Conservation (phyloP, 2,329 filamentous ascomycete species). For the Beauveria rudraprayagi region DNA sequence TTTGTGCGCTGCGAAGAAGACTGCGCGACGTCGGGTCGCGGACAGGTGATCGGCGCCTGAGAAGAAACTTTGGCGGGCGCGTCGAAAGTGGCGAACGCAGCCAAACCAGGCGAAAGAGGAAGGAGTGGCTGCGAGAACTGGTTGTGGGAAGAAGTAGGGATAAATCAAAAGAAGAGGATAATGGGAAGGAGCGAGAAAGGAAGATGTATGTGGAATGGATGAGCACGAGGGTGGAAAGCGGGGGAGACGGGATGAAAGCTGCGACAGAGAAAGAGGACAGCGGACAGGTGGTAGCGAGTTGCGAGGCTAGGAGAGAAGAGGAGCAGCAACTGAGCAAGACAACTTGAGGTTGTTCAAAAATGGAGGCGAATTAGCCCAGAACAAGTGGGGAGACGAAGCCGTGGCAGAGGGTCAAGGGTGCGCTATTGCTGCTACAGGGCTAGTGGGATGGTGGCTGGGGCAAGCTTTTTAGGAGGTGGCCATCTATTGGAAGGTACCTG, state of each 20-base stretch:
- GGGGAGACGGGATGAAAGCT: constrained; percentile 17
- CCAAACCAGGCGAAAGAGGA: neutral
- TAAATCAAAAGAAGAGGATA: constrained; percentile 12
- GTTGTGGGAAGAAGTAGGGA: constrained; percentile 9
- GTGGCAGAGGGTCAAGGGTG: neutral
- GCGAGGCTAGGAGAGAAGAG: neutral
- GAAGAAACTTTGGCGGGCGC: neutral
- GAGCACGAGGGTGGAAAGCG: constrained; percentile 13
- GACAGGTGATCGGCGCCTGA: neutral
- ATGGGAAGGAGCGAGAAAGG: constrained; percentile 2
- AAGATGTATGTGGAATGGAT: constrained; percentile 4
- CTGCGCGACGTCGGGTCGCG: constrained; percentile 6
- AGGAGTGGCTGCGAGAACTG: constrained; percentile 6
- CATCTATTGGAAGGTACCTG: too few species aligned
- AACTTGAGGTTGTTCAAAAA: constrained; percentile 2
- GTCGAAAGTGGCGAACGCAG: neutral
- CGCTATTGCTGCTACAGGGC: neutral
- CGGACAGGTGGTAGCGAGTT: neutral
- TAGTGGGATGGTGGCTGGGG: constrained; percentile 2
- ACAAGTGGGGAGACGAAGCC: constrained; percentile 5
- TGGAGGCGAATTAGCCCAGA: constrained; percentile 1
- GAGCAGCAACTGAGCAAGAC: neutral
- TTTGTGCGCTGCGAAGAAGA: neutral
- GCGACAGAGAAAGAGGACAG: constrained; percentile 12
- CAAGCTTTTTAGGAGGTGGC: neutral